A percentile compares a stretch with the other conserved stretches of the same genome.
phyloP scores from a whole-genome alignment of 176 grass and related monocot genomes.

The Tillandsia leiboldiana region DNA sequence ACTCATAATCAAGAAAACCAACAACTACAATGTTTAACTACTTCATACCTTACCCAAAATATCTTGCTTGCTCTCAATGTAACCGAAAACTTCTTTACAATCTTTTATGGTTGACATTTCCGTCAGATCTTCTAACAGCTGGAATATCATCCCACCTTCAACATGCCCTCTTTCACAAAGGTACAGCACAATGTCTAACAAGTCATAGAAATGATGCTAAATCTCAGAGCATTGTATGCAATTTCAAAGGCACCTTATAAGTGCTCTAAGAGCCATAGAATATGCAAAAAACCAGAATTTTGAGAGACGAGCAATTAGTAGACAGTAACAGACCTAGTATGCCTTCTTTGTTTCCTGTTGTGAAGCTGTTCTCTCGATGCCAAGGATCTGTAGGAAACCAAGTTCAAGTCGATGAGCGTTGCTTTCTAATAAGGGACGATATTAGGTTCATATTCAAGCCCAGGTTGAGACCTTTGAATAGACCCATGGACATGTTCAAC shows the following conservation, averaged over 20 bases:
- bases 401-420: neutral
- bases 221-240: slow-evolving; percentile 10
- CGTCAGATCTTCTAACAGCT: slow-evolving; percentile 89
- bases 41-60: slow-evolving; percentile 85
- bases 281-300: slow-evolving; percentile 5
- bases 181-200: slow-evolving; percentile 80
- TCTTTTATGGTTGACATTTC: slow-evolving; percentile 98
- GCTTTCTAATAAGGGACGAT: neutral
- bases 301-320: neutral
- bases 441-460: too few species aligned
- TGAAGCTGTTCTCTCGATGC: neutral
- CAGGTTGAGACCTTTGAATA: too few species aligned
- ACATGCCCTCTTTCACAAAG: slow-evolving; percentile 96
- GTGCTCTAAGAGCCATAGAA: neutral
- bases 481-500: too few species aligned
- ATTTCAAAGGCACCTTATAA: neutral
- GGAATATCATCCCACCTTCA: slow-evolving; percentile 97
- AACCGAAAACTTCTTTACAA: slow-evolving; percentile 97
- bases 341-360: neutral
- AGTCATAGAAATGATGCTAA: neutral
- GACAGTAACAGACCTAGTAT: slow-evolving; percentile 59
- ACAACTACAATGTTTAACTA: slow-evolving; percentile 7
- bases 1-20: too few species aligned
- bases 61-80: slow-evolving; percentile 97
- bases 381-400: neutral